phyloP scores from a whole-genome alignment of 306 rosid genomes.

The Begonia fuchsioides region DNA sequence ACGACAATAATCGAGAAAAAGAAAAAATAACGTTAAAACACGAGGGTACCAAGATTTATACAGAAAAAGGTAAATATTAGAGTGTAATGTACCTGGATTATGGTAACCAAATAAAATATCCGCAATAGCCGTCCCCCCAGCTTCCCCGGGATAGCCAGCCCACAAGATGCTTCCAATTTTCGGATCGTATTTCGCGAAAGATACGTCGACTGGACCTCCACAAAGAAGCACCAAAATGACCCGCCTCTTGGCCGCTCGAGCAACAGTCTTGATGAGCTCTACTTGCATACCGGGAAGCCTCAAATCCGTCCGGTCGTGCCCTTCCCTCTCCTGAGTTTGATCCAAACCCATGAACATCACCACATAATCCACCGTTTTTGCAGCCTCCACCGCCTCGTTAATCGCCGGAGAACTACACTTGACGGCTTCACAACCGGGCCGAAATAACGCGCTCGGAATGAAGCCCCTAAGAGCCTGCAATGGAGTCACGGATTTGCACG shows the following conservation, averaged over 20 bases:
- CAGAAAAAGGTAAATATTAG: no score
- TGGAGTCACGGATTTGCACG: constrained; percentile 48
- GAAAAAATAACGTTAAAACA: no score
- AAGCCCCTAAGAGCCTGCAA: constrained; percentile 43
- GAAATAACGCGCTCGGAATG: constrained; percentile 29
- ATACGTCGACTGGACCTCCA: constrained; percentile 85
- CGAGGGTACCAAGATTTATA: no score
- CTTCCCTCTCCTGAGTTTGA: constrained; percentile 63
- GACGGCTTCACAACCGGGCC: constrained; percentile 52
- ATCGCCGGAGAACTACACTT: constrained; percentile 38
- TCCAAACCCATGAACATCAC: constrained; percentile 83
- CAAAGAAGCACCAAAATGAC: constrained; percentile 58
- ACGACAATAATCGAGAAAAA: no score
- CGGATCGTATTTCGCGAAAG: constrained; percentile 42
- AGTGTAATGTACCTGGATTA: constrained; percentile 47
- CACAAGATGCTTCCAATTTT: constrained; percentile 75
- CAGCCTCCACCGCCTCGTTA: constrained; percentile 39
- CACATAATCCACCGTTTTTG: constrained; percentile 46
- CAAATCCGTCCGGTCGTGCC: constrained; percentile 43
- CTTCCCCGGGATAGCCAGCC: constrained; percentile 95
- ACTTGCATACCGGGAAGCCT: constrained; percentile 66
- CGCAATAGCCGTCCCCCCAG: constrained; percentile 73
- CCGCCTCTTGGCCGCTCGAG: constrained; percentile 52
- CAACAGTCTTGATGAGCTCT: constrained; percentile 46
- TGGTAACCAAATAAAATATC: constrained; percentile 81